phyloP scores from a whole-genome alignment of 1,139 yeast species.

The Blastobotrys indianensis region DNA sequence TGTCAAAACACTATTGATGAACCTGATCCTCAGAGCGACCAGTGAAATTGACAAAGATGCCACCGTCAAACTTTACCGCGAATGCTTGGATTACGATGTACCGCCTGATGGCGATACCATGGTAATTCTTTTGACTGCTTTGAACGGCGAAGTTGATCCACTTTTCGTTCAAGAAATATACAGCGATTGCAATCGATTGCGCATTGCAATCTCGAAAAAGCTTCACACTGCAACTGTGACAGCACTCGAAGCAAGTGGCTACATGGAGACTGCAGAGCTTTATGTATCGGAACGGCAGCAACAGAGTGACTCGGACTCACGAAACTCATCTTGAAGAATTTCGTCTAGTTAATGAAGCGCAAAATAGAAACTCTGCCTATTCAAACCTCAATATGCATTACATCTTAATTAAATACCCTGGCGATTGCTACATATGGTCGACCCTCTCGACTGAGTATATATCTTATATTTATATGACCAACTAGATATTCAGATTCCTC shows the following conservation, averaged over 20 bases:
- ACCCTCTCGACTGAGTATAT: too few relatives aligned
- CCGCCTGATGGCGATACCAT: conserved; percentile 27
- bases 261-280: background rate
- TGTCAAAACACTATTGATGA: conserved; percentile 25
- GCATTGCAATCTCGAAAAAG: background rate
- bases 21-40: conserved; percentile 20
- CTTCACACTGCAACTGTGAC: conserved; percentile 1
- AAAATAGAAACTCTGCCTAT: too few relatives aligned
- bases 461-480: too few relatives aligned
- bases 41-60: conserved; percentile 9
- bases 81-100: conserved; percentile 16
- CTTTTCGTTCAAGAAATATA: conserved; percentile 17
- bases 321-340: too few relatives aligned
- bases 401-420: too few relatives aligned
- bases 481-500: too few relatives aligned
- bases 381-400: too few relatives aligned
- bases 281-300: background rate
- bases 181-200: conserved; percentile 12
- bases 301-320: too few relatives aligned
- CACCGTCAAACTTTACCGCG: conserved; percentile 18
- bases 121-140: conserved; percentile 11
- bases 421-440: too few relatives aligned
- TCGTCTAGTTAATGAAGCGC: too few relatives aligned
- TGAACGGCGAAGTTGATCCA: conserved; percentile 12
- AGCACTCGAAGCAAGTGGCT: conserved; percentile 2